phyloP scores from a whole-genome alignment of 345 rosid genomes.

The Kernera saxatilis region DNA sequence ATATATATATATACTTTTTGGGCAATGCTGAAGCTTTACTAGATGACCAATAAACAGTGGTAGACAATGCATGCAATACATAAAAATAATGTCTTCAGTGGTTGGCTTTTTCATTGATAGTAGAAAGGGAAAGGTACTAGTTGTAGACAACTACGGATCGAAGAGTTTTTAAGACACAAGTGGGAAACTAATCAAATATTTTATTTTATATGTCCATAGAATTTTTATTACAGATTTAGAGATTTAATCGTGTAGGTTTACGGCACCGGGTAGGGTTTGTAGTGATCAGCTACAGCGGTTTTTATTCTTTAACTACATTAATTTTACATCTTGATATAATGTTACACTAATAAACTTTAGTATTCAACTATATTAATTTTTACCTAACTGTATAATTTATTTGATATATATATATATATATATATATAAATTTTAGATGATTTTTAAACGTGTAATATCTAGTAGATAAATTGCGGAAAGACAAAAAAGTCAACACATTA shows the following conservation, averaged over 20 bases:
- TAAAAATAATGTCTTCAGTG: neutral
- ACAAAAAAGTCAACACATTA: neutral
- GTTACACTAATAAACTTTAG: neutral
- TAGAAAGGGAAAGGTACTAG: slow-evolving; percentile 16
- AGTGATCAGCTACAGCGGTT: neutral
- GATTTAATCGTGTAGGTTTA: neutral
- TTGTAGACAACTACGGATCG: neutral
- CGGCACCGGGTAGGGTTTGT: too few species aligned
- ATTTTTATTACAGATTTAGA: too few species aligned
- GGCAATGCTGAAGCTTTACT: neutral
- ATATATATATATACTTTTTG: neutral
- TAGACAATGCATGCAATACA: slow-evolving; percentile 4
- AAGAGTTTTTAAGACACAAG: neutral
- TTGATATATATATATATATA: neutral
- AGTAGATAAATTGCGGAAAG: neutral
- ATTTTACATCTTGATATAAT: neutral
- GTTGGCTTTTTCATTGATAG: slow-evolving; percentile 1
- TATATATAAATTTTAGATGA: neutral
- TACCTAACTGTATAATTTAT: neutral
- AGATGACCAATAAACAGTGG: slow-evolving; percentile 9
- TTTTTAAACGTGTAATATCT: neutral
- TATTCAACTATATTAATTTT: neutral
- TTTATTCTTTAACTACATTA: neutral
- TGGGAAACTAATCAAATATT: neutral
- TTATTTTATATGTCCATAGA: neutral